phyloP scores from a whole-genome alignment of 345 rosid species.

The Salix purpurea region DNA sequence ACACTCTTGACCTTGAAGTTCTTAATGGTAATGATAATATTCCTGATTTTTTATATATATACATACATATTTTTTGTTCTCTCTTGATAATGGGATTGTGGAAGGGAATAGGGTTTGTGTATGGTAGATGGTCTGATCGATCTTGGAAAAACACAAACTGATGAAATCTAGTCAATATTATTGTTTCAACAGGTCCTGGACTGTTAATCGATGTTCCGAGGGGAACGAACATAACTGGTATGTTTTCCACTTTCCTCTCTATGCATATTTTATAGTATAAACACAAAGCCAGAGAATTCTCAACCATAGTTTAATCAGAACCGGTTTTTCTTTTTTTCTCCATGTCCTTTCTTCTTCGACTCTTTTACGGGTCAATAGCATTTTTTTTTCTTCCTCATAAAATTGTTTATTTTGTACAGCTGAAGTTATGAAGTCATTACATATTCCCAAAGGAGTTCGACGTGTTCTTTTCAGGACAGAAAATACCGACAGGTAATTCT shows the following conservation, averaged over 20 bases:
- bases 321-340: not conserved
- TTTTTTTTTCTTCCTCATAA: not conserved
- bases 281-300: too few relatives aligned
- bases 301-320: too few relatives aligned
- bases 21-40: conserved; percentile 12
- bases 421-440: conserved; percentile 73
- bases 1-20: conserved; percentile 18
- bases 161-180: too few relatives aligned
- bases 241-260: not conserved
- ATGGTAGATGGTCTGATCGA: too few relatives aligned
- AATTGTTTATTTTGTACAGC: conserved; percentile 33
- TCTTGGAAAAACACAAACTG: too few relatives aligned
- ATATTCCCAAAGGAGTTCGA: conserved; percentile 70
- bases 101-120: too few relatives aligned
- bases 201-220: conserved; percentile 62
- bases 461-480: conserved; percentile 84
- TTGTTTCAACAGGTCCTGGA: conserved; percentile 40
- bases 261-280: not conserved
- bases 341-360: not conserved
- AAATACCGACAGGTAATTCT: conserved; percentile 70
- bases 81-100: too few relatives aligned
- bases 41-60: too few relatives aligned
- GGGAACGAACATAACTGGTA: conserved; percentile 67
- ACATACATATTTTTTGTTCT: not conserved
- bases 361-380: not conserved